phyloP scores from a whole-genome alignment of 1,139 yeast species.

The Sugiyamaella castrensis region DNA sequence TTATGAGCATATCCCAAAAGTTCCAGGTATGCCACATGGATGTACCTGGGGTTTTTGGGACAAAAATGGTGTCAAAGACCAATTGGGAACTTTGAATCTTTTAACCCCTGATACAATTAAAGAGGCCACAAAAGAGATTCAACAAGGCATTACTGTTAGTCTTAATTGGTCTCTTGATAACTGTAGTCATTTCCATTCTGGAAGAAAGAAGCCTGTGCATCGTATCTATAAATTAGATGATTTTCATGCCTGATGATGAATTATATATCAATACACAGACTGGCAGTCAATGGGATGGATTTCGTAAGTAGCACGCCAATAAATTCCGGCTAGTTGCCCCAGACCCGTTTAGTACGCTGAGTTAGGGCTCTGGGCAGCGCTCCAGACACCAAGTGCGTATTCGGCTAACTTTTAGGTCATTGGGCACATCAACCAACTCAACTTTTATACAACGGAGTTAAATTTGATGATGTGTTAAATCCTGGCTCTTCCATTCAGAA shows the following conservation, averaged over 20 bases:
- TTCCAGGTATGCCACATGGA: conserved; percentile 12
- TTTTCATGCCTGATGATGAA: conserved; percentile 25
- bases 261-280: conserved; percentile 30
- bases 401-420: neutral
- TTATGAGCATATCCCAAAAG: conserved; percentile 7
- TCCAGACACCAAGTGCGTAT: no score
- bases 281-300: conserved; percentile 34
- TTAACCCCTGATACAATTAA: conserved; percentile 12
- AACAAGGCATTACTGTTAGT: conserved; percentile 6
- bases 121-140: conserved; percentile 9
- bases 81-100: conserved; percentile 9
- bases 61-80: conserved; percentile 1
- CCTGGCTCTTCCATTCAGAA: no score
- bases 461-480: conserved; percentile 1
- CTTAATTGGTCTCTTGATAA: conserved; percentile 15
- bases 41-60: conserved; percentile 18
- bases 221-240: neutral
- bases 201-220: neutral
- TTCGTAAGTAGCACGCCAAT: no score
- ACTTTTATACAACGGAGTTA: conserved; percentile 11
- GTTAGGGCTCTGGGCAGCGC: no score
- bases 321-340: no score
- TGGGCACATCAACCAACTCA: conserved; percentile 9
- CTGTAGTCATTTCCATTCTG: neutral
- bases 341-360: no score